Base-by-base conservation (phyloP, 2,329 filamentous ascomycete genomes). In the Nannizziopsis arthrosporioides region DNA sequence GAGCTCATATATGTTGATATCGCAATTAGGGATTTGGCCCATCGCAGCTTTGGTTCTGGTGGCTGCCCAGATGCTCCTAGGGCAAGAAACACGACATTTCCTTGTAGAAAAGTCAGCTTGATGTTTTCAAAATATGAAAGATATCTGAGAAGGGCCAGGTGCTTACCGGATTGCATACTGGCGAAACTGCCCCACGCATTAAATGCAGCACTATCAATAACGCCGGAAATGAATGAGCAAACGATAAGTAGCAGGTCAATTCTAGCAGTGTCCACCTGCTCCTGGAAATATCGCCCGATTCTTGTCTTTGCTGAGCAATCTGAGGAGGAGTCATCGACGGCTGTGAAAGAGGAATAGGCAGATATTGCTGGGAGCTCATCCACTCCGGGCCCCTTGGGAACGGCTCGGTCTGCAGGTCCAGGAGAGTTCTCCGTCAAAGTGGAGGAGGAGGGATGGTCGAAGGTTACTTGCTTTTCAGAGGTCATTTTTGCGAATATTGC, bases 81-180 rank as follows among this genome's bases (percentile, higher is more conserved):
- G 10, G 65, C 68, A 12, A 69, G 60, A 53, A 70, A 71, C 42
- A 71, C 58, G 5, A 65, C 65, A 53, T 70, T 71, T 32, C 68
- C 68, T 70, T n/a, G 8, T 27, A 30, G 15, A 17, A 44, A 34
- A 5, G 39, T 37, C 8, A 43, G 27, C 11, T 34, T 30, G 8
- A 6, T 18, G 17, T 9, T 19, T 17, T 9, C 12, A 9, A 44
- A n/a, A 34, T 22, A 22, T 12, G 17, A 10, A 12, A 12, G 8
- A 3, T 5, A 12, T 4, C 19, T 32, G 18, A 2, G 10, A 12
- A 22, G 34, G 12, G 12, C n/a, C n/a, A 14, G 1, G 27, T 9
- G 31, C 41, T 12, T 46, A 53, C 53, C 53, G 22, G 53, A 53
- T 39, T 55, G 53, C 53, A 55, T 55, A 30, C 48, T 55, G 27